phyloP scores from a whole-genome alignment of 352 stramenopile species.

The Albugo laibachii region DNA sequence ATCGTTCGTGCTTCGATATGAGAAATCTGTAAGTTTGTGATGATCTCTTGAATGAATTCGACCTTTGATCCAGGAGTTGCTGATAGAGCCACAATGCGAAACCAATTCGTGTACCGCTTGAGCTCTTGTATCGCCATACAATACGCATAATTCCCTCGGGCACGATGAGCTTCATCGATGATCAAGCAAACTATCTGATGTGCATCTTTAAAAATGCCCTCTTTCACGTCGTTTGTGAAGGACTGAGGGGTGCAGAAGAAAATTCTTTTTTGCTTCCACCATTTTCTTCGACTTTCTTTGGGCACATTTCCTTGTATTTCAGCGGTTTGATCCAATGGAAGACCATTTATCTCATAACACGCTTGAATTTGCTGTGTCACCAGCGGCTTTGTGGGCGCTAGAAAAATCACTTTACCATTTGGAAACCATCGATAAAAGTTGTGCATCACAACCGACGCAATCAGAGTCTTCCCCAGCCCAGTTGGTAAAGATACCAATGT shows the following conservation, averaged over 20 bases:
- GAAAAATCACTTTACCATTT: constrained; percentile 88
- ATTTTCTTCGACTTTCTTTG: constrained; percentile 30
- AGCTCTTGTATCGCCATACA: constrained; percentile 77
- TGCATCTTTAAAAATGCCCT: constrained; percentile 35
- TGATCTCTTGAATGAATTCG: constrained; percentile 88
- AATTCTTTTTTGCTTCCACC: constrained; percentile 87
- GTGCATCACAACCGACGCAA: constrained; percentile 99
- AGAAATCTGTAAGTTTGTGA: constrained; percentile 87
- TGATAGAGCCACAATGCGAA: constrained; percentile 87
- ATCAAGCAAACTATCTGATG: constrained; percentile 91
- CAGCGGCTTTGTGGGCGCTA: constrained; percentile 94
- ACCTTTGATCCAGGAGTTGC: constrained; percentile 94
- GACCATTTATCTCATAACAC: constrained; percentile 89
- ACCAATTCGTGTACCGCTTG: constrained; percentile 42
- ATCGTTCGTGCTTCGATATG: constrained; percentile 91
- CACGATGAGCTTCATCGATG: constrained; percentile 94
- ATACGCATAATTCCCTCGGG: constrained; percentile 94
- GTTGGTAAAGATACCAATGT: constrained; percentile 97
- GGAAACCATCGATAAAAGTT: constrained; percentile 99
- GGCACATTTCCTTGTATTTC: constrained; percentile 73
- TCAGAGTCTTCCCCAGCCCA: constrained; percentile 98
- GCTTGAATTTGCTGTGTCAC: constrained; percentile 96
- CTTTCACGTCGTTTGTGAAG: constrained; percentile 89
- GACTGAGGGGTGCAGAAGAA: constrained; percentile 99
- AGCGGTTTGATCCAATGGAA: constrained; percentile 73